Evolutionary conservation across 805 yeast genomes (phyloP), one percentile per base, ranked within the genome.

Genomic region (Nakazawaea peltata): DNA sequence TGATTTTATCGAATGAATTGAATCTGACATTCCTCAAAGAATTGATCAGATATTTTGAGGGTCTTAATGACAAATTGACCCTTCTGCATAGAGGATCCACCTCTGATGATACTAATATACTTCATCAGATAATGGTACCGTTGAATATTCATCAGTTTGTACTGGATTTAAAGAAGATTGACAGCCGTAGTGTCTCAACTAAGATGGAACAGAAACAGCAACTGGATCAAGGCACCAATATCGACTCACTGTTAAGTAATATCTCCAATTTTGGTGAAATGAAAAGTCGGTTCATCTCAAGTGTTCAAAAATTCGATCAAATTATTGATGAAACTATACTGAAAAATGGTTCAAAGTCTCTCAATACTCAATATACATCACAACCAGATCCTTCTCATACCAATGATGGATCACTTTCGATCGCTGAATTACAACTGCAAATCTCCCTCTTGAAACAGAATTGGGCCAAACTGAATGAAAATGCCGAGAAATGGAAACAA

Each of bases 401-500:
- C 10, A n/a, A n/a, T n/a, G n/a, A n/a, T n/a, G n/a, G n/a, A n/a
- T n/a, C n/a, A n/a, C n/a, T n/a, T n/a, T n/a, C 13, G 3, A 27
- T 18, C n/a, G 36, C 38, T 26, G 19, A 27, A 10, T 34, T 50
- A 19, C 33, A 45, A n/a, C 28, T 28, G 5, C 44, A 37, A 19
- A 33, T 37, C n/a, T 26, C 30, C 3, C 16, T 11, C 2, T 30
- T 37, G 19, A 33, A 30, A 30, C 16, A 22, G 13, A 49, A 46
- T 32, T 34, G 52, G 21, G 39, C 38, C 1, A 32, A 33, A 5
- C 50, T 52, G 13, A 37, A 48, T 32, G 54, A 47, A 23, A 44
- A 45, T 5, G 50, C 47, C 32, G 54, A 51, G 22, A 49, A 48
- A 31, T 52, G 54, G 57, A 47, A 43, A 12, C 34, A 34, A 15